A percentile compares a stretch with the other conserved stretches of the same genome.
Evolutionary conservation across 169 alveolate genomes (phyloP).

Genomic region (Plasmodium gonderi): DNA sequence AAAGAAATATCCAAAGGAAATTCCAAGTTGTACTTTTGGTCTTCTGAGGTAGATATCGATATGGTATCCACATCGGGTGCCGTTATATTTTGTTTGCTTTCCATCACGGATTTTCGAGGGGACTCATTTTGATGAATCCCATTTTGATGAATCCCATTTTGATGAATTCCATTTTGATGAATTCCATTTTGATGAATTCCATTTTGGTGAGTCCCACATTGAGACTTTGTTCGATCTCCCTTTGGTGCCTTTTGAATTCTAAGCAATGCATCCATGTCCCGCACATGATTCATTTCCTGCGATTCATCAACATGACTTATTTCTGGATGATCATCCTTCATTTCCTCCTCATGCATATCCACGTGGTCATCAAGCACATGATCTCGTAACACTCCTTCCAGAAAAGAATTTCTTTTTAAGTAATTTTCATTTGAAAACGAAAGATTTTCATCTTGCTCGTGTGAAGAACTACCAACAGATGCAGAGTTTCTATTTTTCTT

Average conservation of each 20-base stretch:
- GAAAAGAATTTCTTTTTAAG: constrained; percentile 18
- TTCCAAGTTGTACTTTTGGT: constrained; percentile 27
- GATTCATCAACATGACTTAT: constrained; percentile 2
- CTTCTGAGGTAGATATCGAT: constrained; percentile 55
- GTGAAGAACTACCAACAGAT: not conserved
- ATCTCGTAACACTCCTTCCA: constrained; percentile 4
- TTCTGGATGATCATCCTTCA: not conserved
- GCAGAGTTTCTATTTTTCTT: not conserved
- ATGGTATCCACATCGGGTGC: constrained; percentile 34
- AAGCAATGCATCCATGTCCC: not conserved
- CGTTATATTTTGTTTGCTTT: not conserved
- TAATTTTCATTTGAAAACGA: not conserved
- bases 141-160: not conserved
- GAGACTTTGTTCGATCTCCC: not conserved
- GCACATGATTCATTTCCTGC: not conserved
- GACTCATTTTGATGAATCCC: not conserved
- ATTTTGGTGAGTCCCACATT: not conserved
- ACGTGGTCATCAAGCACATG: not conserved
- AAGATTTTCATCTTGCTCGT: not conserved
- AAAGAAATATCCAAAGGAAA: constrained; percentile 62
- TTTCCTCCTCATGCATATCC: not conserved
- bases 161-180: not conserved
- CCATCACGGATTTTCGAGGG: too few species aligned
- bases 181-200: not conserved
- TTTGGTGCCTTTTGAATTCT: not conserved